A percentile compares a stretch with the other conserved stretches of the same genome.
These are phyloP conservation scores for Septoria linicola DNA, from an alignment of 2,329 filamentous ascomycete species.

Conservation along the genomic window DNA sequence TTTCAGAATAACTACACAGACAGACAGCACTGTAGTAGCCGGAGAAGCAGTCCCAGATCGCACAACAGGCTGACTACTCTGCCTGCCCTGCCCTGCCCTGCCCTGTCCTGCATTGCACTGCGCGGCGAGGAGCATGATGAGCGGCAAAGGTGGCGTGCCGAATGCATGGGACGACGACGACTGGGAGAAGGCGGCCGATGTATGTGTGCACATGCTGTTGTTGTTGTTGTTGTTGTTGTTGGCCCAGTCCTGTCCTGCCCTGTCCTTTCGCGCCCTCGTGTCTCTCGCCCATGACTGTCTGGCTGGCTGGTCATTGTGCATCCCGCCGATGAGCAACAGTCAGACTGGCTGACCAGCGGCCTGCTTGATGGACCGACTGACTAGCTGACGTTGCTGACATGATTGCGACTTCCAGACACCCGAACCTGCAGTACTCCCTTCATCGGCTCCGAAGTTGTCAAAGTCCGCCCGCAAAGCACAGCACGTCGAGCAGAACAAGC, in stretches of 20 bases:
- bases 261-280: too few species aligned
- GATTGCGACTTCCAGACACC: conserved; percentile 38
- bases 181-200: conserved; percentile 79
- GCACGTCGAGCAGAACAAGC: conserved; percentile 79
- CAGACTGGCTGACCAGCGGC: too few species aligned
- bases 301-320: background rate
- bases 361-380: too few species aligned
- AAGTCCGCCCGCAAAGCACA: conserved; percentile 76
- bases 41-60: too few species aligned
- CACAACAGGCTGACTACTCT: conserved; percentile 5
- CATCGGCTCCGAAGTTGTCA: conserved; percentile 55
- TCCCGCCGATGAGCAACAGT: too few species aligned
- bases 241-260: too few species aligned
- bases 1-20: background rate
- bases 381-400: conserved; percentile 29
- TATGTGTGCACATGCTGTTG: conserved; percentile 38
- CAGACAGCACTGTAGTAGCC: background rate
- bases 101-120: too few species aligned
- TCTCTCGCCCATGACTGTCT: background rate
- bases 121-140: conserved; percentile 36
- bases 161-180: conserved; percentile 84
- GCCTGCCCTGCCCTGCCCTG: too few species aligned
- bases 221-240: too few species aligned
- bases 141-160: conserved; percentile 54
- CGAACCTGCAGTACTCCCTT: conserved; percentile 33